Base-by-base conservation (phyloP, 2,329 filamentous ascomycete genomes). In the Trichothecium sympodiale region DNA sequence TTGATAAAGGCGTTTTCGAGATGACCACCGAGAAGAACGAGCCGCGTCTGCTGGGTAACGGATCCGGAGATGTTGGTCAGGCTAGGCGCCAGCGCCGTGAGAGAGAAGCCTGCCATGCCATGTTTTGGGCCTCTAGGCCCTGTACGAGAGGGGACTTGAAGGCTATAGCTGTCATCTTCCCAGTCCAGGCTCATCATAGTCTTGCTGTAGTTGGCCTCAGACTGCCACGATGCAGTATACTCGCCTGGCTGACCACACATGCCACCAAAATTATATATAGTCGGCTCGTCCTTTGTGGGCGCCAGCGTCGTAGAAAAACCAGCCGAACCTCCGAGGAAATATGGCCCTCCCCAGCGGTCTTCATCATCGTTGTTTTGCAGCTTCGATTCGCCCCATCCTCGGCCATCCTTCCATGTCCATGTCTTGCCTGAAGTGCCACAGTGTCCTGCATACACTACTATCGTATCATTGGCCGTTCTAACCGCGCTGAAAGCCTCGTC, bases 1-100 rank as follows among this genome's bases (percentile, higher is more conserved):
- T 95, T 94, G 60, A 95, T 80, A 52, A 94, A 95, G 0, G 87
- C 88, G 13, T 65, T 59, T 46, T 76, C 67, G 0, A 87, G 94
- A 53, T 95, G 87, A 1, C 89, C 89, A 29, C 88, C 89, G 13
- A 95, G 62, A 16, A 95, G 61, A 10, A 94, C 74, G 45, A 85
- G 89, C 46, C 80, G 79, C 42, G 81, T 77, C 52, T 88, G 77
- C 51, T 87, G 81, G 4, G 77, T 80, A 29, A 80, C 64, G 3
- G 67, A 65, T 3, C 74, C 78, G 13, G 74, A 77, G 4, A 69
- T 69, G 50, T 83, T 82, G 15, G 80, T 78, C 45, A 76, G 78
- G 1, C 82, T 80, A 0, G 83, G 76, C 5, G 70, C 62, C 17
- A 95, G 62, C 0, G 77, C 69, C 1, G 88, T 94, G 34, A 94